Evolutionary conservation across 192 early-diverging fungal species (phyloP), one percentile per base, ranked within the genome.

Genomic region (Fimicolochytrium jonesii): DNA sequence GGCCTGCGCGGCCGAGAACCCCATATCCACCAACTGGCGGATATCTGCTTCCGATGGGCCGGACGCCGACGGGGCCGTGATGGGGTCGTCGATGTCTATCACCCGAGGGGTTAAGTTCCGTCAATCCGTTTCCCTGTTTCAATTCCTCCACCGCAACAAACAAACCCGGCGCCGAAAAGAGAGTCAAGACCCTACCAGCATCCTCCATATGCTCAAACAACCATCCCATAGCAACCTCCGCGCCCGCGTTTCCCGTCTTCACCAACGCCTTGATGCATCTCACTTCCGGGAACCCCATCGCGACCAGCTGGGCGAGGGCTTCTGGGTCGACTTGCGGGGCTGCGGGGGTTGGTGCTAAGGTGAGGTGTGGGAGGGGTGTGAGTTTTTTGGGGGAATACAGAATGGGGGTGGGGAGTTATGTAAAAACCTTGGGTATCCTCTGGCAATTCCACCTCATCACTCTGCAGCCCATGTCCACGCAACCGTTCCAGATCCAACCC

Each of bases 171-270:
- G 3, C 10, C 47, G 9, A 9, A 48, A 48, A 64, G 28, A 63
- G 23, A 2, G n/a, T 22, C 23, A 15, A 18, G 17, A 9, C n/a
- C 20, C 25, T 79, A 83, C 90, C 87, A 30, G 94, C 80, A 76
- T 97, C 96, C 26, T 99, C 96, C 90, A 96, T 94, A 60, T 96
- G 92, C 69, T 92, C 90, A 77, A 97, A 91, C 25, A 97, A 59
- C 95, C 95, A 97, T 64, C 85, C 86, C 90, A 94, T 92, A 2
- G 95, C 96, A 4, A 77, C 70, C 55, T 95, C 92, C 5, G 86
- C 77, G 13, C 87, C 91, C 32, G 79, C 74, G 48, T 92, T 88
- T 17, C 90, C 91, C 3, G 93, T 95, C 23, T 76, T 80, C 35
- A 86, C 66, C 33, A 97, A 68, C 0, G 94, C 96, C 63, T 90